Evolutionary conservation across 129 eudicot species (phyloP).

Genomic region (Flaveria brownii): DNA sequence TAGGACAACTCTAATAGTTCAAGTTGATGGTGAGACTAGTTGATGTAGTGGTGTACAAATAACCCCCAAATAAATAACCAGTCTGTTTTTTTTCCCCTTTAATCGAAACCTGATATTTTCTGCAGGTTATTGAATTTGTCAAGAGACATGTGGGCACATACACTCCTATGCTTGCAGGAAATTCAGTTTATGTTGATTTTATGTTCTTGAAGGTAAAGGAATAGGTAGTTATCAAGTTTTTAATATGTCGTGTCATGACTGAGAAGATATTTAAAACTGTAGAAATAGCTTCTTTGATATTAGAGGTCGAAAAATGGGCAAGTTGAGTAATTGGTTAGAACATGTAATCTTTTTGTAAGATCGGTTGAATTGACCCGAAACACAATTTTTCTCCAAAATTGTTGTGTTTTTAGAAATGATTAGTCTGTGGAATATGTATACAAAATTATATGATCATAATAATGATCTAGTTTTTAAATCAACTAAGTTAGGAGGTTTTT

Average conservation of each 20-base stretch:
- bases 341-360: neutral
- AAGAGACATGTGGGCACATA: conserved; percentile 48
- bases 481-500: neutral
- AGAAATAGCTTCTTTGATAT: neutral
- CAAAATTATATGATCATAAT: neutral
- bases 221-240: neutral
- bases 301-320: neutral
- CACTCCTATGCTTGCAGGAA: conserved; percentile 44
- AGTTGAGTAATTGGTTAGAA: neutral
- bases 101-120: neutral
- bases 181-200: conserved; percentile 41
- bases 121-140: conserved; percentile 39
- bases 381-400: neutral
- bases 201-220: conserved; percentile 43
- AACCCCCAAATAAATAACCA: neutral
- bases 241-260: neutral
- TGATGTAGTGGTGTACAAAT: neutral
- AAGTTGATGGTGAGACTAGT: conserved; percentile 6
- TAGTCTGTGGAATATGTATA: neutral
- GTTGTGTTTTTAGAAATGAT: neutral
- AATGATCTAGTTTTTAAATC: neutral
- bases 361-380: neutral
- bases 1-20: neutral
- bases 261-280: conserved; percentile 7
- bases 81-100: neutral